Conservation (phyloP, 148 eudicot genomes). For the Polygonum aviculare region DNA sequence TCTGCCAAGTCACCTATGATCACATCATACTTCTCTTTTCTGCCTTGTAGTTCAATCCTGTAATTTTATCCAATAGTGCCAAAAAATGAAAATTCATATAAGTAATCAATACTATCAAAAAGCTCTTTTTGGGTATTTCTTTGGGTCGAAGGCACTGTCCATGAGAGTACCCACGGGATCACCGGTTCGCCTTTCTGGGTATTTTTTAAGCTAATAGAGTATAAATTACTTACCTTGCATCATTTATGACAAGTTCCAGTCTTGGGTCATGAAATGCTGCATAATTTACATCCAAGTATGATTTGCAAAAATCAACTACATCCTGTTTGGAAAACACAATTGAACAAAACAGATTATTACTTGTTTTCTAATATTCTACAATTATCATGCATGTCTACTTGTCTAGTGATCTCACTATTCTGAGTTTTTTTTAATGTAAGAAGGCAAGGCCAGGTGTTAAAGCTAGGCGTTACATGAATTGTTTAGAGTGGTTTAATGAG, state of each 20-base stretch:
- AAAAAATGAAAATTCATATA: not conserved
- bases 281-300: constrained; percentile 61
- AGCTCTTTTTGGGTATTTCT: not conserved
- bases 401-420: not conserved
- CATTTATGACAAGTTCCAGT: constrained; percentile 77
- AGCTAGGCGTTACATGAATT: not conserved
- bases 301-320: constrained; percentile 88
- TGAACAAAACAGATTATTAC: not conserved
- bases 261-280: constrained; percentile 77
- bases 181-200: not conserved
- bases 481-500: not conserved
- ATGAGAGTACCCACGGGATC: no score
- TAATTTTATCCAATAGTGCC: not conserved
- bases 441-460: not conserved
- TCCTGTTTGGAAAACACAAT: constrained; percentile 31
- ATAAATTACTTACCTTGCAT: constrained; percentile 45
- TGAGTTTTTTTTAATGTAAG: not conserved
- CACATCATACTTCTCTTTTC: constrained; percentile 62
- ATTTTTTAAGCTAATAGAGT: not conserved
- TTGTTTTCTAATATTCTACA: not conserved
- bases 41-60: constrained; percentile 72
- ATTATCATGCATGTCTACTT: not conserved
- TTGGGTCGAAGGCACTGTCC: no score
- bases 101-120: not conserved
- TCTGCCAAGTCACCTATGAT: constrained; percentile 87